phyloP scores from a whole-genome alignment of 352 stramenopile genomes.

The Peronospora farinosa region DNA sequence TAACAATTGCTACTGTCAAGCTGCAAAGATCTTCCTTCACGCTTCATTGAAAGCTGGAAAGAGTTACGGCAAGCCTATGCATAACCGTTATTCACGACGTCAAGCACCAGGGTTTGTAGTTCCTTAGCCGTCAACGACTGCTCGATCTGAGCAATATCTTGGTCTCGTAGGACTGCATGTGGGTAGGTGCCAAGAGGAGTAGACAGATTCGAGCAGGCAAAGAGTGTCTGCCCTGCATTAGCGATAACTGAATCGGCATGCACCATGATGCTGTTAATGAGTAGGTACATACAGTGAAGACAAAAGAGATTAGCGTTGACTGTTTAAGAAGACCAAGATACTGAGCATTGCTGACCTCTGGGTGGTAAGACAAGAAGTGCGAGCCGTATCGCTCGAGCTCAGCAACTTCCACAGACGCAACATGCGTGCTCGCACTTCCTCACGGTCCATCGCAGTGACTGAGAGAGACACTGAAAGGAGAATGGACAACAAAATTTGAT shows the following conservation, averaged over 20 bases:
- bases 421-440: conserved; percentile 48
- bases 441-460: conserved; percentile 27
- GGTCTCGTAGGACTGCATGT: conserved; percentile 48
- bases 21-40: neutral
- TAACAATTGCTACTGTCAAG: neutral
- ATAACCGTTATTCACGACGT: neutral
- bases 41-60: neutral
- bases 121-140: conserved; percentile 25
- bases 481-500: conserved; percentile 13
- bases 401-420: conserved; percentile 47
- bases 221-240: conserved; percentile 66
- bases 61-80: neutral
- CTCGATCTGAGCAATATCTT: conserved; percentile 50
- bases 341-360: conserved; percentile 29
- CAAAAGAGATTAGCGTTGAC: conserved; percentile 1
- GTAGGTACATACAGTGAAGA: neutral
- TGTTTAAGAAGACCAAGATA: neutral
- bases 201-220: conserved; percentile 44
- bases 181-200: conserved; percentile 64
- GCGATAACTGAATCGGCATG: conserved; percentile 29
- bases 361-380: conserved; percentile 45
- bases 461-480: neutral
- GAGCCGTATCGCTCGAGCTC: conserved; percentile 6
- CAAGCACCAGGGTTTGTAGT: conserved; percentile 25
- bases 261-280: conserved; percentile 38